Percentiles rank a stretch among this genome's conserved stretches.
Evolutionary conservation across 495 filamentous ascomycete genomes (phyloP).

Genomic region (Lindgomyces ingoldianus): DNA sequence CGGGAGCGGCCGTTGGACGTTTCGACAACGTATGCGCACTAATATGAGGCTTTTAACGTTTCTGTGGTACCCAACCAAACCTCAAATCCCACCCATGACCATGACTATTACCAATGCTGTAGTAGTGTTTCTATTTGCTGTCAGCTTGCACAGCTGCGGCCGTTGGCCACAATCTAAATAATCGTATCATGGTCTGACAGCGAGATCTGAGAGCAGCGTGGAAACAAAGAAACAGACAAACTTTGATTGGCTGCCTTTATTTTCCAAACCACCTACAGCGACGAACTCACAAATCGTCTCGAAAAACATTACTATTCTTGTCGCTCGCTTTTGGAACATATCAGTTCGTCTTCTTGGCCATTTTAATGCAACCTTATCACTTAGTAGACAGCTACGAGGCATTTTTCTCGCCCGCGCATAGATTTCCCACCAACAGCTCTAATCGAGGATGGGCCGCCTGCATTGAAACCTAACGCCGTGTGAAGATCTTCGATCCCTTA

Average conservation of each 20-base stretch:
- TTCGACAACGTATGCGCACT: too few species aligned
- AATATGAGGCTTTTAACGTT: too few species aligned
- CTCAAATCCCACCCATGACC: too few species aligned
- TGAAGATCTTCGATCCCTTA: neutral
- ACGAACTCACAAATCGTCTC: neutral
- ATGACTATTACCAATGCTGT: too few species aligned
- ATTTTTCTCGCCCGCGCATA: neutral
- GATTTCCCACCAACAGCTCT: neutral
- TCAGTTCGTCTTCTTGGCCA: neutral
- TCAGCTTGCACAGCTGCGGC: neutral
- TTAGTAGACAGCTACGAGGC: neutral
- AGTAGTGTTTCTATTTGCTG: neutral
- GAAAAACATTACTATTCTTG: neutral
- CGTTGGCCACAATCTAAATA: neutral
- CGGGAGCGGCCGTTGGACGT: neutral
- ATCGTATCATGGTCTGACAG: neutral
- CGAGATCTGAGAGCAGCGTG: neutral
- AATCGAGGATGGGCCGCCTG: neutral
- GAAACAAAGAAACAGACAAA: neutral
- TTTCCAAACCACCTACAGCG: neutral
- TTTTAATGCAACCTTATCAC: neutral
- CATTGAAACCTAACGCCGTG: slow-evolving; percentile 1
- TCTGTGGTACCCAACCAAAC: too few species aligned
- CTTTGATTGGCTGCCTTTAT: neutral
- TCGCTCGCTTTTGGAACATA: neutral